Evolutionary conservation across 768 basidiomycete species (phyloP).

Genomic region (Phylloporus sp.): DNA sequence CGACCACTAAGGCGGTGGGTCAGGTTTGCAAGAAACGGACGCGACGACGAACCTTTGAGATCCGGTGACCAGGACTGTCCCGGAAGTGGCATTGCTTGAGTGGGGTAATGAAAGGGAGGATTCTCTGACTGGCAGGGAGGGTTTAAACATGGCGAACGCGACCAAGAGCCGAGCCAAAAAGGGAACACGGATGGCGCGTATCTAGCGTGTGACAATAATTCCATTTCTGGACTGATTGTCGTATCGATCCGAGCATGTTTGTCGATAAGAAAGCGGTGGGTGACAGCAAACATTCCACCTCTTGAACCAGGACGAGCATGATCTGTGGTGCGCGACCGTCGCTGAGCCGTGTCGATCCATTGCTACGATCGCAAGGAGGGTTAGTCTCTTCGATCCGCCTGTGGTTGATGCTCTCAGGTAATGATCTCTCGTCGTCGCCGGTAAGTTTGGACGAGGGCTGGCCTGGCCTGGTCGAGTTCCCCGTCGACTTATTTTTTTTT

Average conservation of each 20-base stretch:
- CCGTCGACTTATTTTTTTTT: slow-evolving; percentile 13
- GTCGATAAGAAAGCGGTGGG: slow-evolving; percentile 20
- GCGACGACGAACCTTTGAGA: slow-evolving; percentile 10
- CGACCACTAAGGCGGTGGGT: not conserved
- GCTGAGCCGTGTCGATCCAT: slow-evolving; percentile 5
- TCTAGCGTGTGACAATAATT: not conserved
- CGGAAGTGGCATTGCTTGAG: slow-evolving; percentile 12
- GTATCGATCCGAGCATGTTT: slow-evolving; percentile 26
- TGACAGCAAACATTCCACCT: not conserved
- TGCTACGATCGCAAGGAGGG: slow-evolving; percentile 1
- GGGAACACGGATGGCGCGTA: not conserved
- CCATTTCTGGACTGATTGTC: slow-evolving; percentile 1
- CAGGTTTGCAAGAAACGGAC: not conserved
- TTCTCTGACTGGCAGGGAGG: not conserved
- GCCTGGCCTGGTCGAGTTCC: slow-evolving; percentile 12
- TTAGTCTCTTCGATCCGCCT: not conserved
- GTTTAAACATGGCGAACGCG: not conserved
- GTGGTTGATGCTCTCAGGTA: not conserved
- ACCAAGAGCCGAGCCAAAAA: not conserved
- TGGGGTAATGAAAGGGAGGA: not conserved
- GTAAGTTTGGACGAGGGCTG: too few relatives aligned
- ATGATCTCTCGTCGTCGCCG: not conserved
- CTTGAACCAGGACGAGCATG: slow-evolving; percentile 13
- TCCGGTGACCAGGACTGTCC: slow-evolving; percentile 11
- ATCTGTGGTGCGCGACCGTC: slow-evolving; percentile 12